These are phyloP conservation scores for bread wheat (Triticum aestivum) DNA, from an alignment of 176 grass and related monocot genomes.

Conservation along the genomic window IWGSC_CS_RefSeq_v2.1 NC_057802.1:497026430-497026929, in stretches of 20 bases:
- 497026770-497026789: background rate
- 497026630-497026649: no score
- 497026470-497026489: background rate
- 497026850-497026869: background rate
- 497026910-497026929: background rate
- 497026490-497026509: background rate
- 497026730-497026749: no score
- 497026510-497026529: background rate
- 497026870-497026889: background rate
- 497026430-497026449: background rate
- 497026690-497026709: no score
- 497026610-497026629: no score
- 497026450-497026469: background rate
- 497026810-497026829: no score
- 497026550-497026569: no score
- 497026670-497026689: no score
- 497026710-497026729: no score
- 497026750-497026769: background rate
- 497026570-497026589: background rate
- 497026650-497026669: no score
- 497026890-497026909: background rate
- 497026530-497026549: background rate
- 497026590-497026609: no score
- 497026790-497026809: background rate
- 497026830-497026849: background rate